Conservation (phyloP, 169 alveolate genomes). For the Eimeria acervulina region DNA sequence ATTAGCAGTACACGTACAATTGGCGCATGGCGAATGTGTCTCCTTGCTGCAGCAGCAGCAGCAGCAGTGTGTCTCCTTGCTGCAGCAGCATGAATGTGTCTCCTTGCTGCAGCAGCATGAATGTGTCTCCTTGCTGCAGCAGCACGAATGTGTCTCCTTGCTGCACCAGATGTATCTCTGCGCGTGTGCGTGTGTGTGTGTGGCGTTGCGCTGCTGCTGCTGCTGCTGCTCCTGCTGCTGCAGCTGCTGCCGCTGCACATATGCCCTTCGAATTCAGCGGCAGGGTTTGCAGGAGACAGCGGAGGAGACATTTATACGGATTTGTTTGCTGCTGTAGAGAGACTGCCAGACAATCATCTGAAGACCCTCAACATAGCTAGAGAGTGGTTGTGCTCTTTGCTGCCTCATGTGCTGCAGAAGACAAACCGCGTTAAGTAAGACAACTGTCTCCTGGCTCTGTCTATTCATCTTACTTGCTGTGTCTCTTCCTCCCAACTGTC, state of each 20-base stretch:
- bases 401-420: slow-evolving; percentile 93
- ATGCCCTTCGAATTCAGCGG: slow-evolving; percentile 62
- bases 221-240: background rate
- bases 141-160: background rate
- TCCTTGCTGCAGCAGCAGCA: slow-evolving; percentile 12
- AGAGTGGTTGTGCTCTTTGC: slow-evolving; percentile 93
- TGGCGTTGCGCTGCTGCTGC: background rate
- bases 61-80: background rate
- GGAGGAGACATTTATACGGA: slow-evolving; percentile 59
- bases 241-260: slow-evolving; percentile 74
- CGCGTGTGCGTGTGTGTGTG: background rate
- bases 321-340: slow-evolving; percentile 71
- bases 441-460: background rate
- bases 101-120: background rate
- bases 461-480: background rate
- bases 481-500: background rate
- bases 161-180: background rate
- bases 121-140: background rate
- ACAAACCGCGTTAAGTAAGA: slow-evolving; percentile 89
- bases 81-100: background rate
- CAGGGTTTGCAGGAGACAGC: background rate
- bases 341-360: slow-evolving; percentile 63
- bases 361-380: slow-evolving; percentile 91
- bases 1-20: background rate
- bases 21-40: too few species aligned